Percentiles rank a stretch among this genome's conserved stretches.
These are phyloP conservation scores for Crinitomyces ghanaensis DNA, from an alignment of 805 yeast species.

Conservation along the genomic window DNA sequence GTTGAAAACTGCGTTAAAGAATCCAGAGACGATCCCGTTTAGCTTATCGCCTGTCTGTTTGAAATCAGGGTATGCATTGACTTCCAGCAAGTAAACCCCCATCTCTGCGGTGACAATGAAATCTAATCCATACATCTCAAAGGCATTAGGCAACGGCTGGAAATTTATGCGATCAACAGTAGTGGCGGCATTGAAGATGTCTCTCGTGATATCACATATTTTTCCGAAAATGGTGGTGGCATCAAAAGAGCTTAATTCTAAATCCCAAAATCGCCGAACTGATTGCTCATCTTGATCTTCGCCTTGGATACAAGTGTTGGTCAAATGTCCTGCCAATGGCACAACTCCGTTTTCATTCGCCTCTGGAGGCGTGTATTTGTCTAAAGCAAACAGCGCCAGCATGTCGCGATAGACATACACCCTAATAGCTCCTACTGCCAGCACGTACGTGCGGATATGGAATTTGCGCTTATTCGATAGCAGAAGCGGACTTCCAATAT, in stretches of 20 bases:
- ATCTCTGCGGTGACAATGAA: constrained; percentile 49
- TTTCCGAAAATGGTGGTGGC: constrained; percentile 34
- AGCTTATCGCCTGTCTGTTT: constrained; percentile 84
- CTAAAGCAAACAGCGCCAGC: constrained; percentile 69
- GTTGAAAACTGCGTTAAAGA: constrained; percentile 48
- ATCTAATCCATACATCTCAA: constrained; percentile 85
- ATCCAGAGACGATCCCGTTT: constrained; percentile 58
- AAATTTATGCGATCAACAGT: constrained; percentile 76
- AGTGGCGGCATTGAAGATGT: constrained; percentile 70
- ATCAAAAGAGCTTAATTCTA: constrained; percentile 20
- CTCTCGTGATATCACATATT: constrained; percentile 52
- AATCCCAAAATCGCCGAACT: constrained; percentile 56
- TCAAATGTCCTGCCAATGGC: constrained; percentile 64
- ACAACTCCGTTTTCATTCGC: constrained; percentile 23
- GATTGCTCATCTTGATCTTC: constrained; percentile 26
- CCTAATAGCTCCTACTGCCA: constrained; percentile 58
- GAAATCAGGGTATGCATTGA: constrained; percentile 92
- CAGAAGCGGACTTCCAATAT: constrained; percentile 57
- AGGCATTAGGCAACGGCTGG: constrained; percentile 67
- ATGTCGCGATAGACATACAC: constrained; percentile 75
- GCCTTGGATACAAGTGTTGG: constrained; percentile 86
- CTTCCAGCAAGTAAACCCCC: constrained; percentile 57
- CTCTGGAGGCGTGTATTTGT: constrained; percentile 32
- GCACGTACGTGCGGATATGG: constrained; percentile 77
- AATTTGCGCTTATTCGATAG: constrained; percentile 57